Conservation (phyloP, 2,329 filamentous ascomycete species). For the Erysiphe pulchra region DNA sequence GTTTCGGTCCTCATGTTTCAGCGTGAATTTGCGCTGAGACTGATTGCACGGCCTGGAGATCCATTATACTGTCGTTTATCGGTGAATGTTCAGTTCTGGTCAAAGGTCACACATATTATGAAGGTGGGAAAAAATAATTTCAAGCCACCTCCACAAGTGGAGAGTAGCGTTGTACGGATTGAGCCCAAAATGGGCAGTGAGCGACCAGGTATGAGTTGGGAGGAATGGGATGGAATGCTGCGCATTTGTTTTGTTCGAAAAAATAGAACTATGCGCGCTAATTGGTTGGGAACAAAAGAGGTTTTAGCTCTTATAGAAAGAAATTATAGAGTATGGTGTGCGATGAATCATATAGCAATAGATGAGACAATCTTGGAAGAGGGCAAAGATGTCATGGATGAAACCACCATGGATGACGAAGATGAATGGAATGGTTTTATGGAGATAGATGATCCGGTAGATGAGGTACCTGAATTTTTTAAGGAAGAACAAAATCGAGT, state of each 20-base stretch:
- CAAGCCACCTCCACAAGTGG: constrained; percentile 78
- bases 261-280: constrained; percentile 69
- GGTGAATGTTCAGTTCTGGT: constrained; percentile 88
- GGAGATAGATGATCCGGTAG: constrained; percentile 25
- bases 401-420: constrained; percentile 13
- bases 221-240: constrained; percentile 83
- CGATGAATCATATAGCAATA: constrained; percentile 55
- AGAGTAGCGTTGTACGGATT: constrained; percentile 72
- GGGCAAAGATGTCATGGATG: constrained; percentile 19
- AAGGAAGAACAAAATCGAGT: constrained; percentile 26
- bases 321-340: constrained; percentile 80
- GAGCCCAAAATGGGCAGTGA: constrained; percentile 58
- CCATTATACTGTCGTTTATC: constrained; percentile 72
- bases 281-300: constrained; percentile 55
- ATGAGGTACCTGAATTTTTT: constrained; percentile 67
- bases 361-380: constrained; percentile 33
- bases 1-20: constrained; percentile 89
- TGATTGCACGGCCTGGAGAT: constrained; percentile 73
- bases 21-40: constrained; percentile 72
- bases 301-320: constrained; percentile 61
- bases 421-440: constrained; percentile 25
- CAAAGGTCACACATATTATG: constrained; percentile 48
- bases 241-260: constrained; percentile 64
- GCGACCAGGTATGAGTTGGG: constrained; percentile 68
- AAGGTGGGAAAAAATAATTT: constrained; percentile 95